Evolutionary conservation across 345 rosid genomes (phyloP), one percentile per base, ranked within the genome.

Genomic region (Melastoma malabathricum): DNA sequence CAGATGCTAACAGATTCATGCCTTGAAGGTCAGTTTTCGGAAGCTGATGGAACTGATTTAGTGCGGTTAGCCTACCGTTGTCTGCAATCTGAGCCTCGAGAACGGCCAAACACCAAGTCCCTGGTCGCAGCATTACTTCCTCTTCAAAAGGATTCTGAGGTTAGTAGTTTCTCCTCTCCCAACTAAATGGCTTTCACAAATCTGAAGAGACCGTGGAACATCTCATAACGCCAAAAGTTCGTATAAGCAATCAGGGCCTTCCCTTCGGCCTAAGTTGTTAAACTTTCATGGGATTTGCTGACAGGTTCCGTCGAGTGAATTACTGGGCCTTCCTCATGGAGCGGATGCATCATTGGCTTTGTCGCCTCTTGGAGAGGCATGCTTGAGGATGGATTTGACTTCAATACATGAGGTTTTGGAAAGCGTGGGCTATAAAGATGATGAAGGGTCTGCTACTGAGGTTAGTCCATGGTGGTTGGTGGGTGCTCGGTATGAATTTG

Each of bases 301-400:
- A 66, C 71, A 82, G 90, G 78, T 77, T 54, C 84, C 83, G 57
- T 84, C 89, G 43, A 69, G 75, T 75, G 78, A 64, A 27, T 72
- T 88, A 56, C 80, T 88, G 94, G 95, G 89, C 59, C 61, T 89
- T 57, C 84, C 72, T 9, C 81, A 72, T 68, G 73, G 67, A 50
- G 64, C 72, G 54, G 38, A 16, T 27, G 76, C 72, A 39, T 66
- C 79, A 18, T 55, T 85, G 56, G 80, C 88, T 49, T 64, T 72
- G 14, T 74, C 97, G 31, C 82, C 90, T n/a, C 64, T 85, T 50
- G 95, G 80, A n/a, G 90, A 89, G 67, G 93, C 97, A 57, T 79
- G 84, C 68, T 69, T 71, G 44, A 76, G 82, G 68, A 73, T 54
- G 69, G 95, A 85, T 75, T 71, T 89, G 73, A 75, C 76, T 63